These are phyloP conservation scores for Rosa rugosa DNA, from an alignment of 306 rosid genomes.

Conservation along the genomic window DNA sequence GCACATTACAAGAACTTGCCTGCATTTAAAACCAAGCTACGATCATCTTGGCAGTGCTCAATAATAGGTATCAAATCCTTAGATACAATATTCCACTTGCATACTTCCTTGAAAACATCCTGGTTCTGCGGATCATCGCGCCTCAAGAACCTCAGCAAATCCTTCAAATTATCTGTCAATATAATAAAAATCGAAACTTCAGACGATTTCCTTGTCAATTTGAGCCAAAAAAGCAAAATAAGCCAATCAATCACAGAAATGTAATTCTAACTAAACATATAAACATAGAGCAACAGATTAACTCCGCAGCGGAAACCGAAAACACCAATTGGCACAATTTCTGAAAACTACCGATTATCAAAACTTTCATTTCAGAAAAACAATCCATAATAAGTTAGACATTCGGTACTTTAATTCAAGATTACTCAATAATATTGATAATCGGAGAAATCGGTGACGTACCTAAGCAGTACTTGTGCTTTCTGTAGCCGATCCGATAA, in stretches of 20 bases:
- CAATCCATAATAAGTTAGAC: too few species aligned
- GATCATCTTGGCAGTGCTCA: conserved; percentile 64
- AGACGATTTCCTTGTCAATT: not conserved
- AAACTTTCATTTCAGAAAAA: too few species aligned
- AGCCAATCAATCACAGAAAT: not conserved
- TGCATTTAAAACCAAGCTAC: conserved; percentile 71
- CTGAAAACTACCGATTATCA: too few species aligned
- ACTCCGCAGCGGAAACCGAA: too few species aligned
- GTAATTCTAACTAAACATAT: too few species aligned
- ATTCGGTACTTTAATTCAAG: too few species aligned
- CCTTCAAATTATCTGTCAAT: conserved; percentile 77
- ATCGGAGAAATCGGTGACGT: too few species aligned
- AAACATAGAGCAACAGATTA: too few species aligned
- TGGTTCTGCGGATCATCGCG: conserved; percentile 87
- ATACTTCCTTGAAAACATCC: conserved; percentile 83
- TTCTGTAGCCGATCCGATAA: too few species aligned
- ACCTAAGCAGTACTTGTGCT: too few species aligned
- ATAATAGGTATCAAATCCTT: conserved; percentile 79
- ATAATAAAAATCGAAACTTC: not conserved
- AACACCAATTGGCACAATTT: too few species aligned
- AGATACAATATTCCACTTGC: conserved; percentile 75
- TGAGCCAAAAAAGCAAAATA: not conserved
- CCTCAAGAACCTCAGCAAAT: conserved; percentile 85
- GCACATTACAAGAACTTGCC: conserved; percentile 31
- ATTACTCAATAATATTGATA: too few species aligned